Evolutionary conservation across 257 asterid species (phyloP), one percentile per base, ranked within the genome.

Genomic region (Scutellaria baicalensis): DNA sequence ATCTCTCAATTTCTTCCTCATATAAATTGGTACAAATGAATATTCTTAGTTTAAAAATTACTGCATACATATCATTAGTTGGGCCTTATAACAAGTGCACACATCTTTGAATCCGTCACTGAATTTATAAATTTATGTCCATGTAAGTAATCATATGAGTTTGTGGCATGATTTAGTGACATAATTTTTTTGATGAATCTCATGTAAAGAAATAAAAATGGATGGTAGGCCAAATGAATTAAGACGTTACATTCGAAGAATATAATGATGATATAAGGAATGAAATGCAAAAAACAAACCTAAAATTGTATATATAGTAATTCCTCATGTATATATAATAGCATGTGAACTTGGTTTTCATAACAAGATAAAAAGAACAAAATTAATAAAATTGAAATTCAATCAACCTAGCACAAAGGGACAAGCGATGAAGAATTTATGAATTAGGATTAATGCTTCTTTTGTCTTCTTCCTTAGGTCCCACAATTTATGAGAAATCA

Each of bases 391-490:
- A 56, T 50, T 51, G 77, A 51, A 76, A 60, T 79, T 70, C 83
- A 79, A 62, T 49, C 68, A 61, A 74, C 69, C 78, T 79, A 59
- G 80, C 79, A 75, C 80, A 70, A 79, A 64, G 21, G 39, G 70
- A 59, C 80, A 70, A 70, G 21, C 4, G 40, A 51, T 38, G 23
- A 75, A 44, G 72, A 70, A 74, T 59, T 74, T 62, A 8, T 47
- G 70, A 74, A 52, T 74, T 62, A 8, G 54, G 73, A 73, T 68
- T 45, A n/a, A n/a, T n/a, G 43, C 16, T 47, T 39, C 40, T 3
- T 35, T 78, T 78, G 70, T 65, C 67, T 50, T 70, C 73, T 70
- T 74, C 71, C 57, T 31, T 13, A 8, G 77, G 49, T 11, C 70
- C 81, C 83, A 70, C 69, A 8, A 8, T 5, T 33, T 31, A 73